Conservation (phyloP, 2,329 filamentous ascomycete genomes). For the Clathrospora elynae region DNA sequence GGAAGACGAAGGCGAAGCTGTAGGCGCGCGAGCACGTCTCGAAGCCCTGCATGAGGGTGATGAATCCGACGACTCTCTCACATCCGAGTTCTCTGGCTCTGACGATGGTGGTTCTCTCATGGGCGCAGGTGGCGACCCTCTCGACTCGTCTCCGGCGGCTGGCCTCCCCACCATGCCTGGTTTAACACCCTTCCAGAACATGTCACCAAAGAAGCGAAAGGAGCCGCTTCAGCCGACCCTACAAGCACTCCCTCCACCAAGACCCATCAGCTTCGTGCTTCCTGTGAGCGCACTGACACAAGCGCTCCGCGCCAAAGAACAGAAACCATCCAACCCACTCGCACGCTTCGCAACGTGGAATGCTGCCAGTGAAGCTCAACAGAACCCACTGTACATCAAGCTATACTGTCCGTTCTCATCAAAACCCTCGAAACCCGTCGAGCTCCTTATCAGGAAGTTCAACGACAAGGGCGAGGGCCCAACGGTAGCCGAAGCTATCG, state of each 20-base stretch:
- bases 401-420: slow-evolving; percentile 77
- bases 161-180: slow-evolving; percentile 51
- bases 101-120: slow-evolving; percentile 72
- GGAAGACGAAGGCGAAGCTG: slow-evolving; percentile 53
- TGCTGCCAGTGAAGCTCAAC: slow-evolving; percentile 71
- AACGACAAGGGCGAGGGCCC: slow-evolving; percentile 73
- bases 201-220: slow-evolving; percentile 67
- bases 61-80: slow-evolving; percentile 48
- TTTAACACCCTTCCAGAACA: slow-evolving; percentile 49
- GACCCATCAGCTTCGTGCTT: slow-evolving; percentile 72
- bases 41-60: slow-evolving; percentile 50
- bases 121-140: slow-evolving; percentile 65
- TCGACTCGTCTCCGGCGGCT: slow-evolving; percentile 59
- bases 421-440: slow-evolving; percentile 67
- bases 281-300: slow-evolving; percentile 74
- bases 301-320: slow-evolving; percentile 72
- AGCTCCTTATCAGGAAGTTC: slow-evolving; percentile 72
- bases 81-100: slow-evolving; percentile 49
- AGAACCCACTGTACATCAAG: slow-evolving; percentile 72
- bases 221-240: slow-evolving; percentile 57
- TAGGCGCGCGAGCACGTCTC: slow-evolving; percentile 33
- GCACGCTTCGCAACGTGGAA: slow-evolving; percentile 77
- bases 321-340: slow-evolving; percentile 71
- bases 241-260: slow-evolving; percentile 71
- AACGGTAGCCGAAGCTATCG: slow-evolving; percentile 80